Conservation (phyloP, 371 early-diverging fungal species). For the Synchytrium microbalum region DNA sequence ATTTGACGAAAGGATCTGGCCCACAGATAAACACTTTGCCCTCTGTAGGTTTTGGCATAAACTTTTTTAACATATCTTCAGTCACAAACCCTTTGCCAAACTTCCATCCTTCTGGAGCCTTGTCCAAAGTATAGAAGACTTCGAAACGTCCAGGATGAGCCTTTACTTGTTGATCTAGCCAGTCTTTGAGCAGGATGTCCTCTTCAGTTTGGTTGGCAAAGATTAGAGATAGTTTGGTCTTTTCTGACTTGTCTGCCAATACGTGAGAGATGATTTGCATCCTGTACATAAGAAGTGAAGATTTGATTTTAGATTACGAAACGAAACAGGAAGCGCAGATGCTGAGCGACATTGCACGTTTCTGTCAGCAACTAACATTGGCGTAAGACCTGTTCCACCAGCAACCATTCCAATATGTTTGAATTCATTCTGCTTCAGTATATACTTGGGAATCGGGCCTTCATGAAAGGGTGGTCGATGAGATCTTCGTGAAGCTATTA, state of each 20-base stretch:
- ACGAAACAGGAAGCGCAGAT: neutral
- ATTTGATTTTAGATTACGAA: too few species aligned
- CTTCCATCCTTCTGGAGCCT: slow-evolving; percentile 41
- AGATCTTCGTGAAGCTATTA: slow-evolving; percentile 25
- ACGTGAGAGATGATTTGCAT: slow-evolving; percentile 36
- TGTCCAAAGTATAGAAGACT: slow-evolving; percentile 70
- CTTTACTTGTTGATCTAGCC: slow-evolving; percentile 63
- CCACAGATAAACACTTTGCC: slow-evolving; percentile 84
- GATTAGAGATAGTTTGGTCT: slow-evolving; percentile 77
- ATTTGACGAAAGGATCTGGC: slow-evolving; percentile 74
- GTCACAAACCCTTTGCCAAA: slow-evolving; percentile 65
- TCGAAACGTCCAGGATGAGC: slow-evolving; percentile 68
- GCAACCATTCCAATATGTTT: slow-evolving; percentile 28
- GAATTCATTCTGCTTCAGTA: slow-evolving; percentile 5
- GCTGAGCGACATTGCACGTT: neutral
- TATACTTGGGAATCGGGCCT: neutral
- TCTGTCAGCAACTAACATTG: slow-evolving; percentile 27
- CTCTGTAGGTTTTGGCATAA: slow-evolving; percentile 47
- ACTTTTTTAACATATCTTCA: slow-evolving; percentile 55
- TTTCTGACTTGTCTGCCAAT: slow-evolving; percentile 55
- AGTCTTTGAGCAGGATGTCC: slow-evolving; percentile 77
- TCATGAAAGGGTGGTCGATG: neutral
- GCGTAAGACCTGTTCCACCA: slow-evolving; percentile 44
- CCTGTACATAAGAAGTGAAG: too few species aligned
- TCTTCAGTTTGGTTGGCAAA: slow-evolving; percentile 79